Conservation (phyloP, 495 filamentous ascomycete genomes). For the Tuber umbilicatum region DNA sequence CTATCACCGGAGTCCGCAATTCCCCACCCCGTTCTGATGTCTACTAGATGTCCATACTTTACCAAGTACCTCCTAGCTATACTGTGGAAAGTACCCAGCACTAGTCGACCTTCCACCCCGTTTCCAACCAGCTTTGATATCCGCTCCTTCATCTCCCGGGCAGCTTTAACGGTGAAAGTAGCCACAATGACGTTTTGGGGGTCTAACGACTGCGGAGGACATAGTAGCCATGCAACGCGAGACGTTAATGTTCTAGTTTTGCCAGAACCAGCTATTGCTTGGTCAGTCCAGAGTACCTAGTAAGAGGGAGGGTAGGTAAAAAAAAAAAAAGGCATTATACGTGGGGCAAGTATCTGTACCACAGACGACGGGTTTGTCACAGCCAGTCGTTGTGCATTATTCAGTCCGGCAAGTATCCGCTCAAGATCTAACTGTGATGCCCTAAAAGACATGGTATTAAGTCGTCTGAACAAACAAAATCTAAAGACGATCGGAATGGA, state of each 20-base stretch:
- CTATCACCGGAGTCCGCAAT: slow-evolving; percentile 87
- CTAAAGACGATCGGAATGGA: background rate
- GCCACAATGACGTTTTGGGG: slow-evolving; percentile 94
- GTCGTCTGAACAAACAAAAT: background rate
- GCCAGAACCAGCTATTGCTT: slow-evolving; percentile 53
- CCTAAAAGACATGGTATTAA: slow-evolving; percentile 3
- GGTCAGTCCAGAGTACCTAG: slow-evolving; percentile 24
- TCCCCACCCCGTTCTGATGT: slow-evolving; percentile 73
- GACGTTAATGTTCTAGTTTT: slow-evolving; percentile 97
- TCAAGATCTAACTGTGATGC: slow-evolving; percentile 4
- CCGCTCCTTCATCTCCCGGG: slow-evolving; percentile 89
- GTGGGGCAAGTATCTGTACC: slow-evolving; percentile 78
- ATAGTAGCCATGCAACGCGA: slow-evolving; percentile 87
- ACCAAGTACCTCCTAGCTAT: slow-evolving; percentile 81
- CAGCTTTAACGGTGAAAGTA: slow-evolving; percentile 96
- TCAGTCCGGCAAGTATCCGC: slow-evolving; percentile 68
- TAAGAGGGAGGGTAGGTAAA: background rate
- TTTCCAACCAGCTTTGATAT: slow-evolving; percentile 72
- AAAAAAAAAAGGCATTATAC: slow-evolving; percentile 18
- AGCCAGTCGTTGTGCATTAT: slow-evolving; percentile 73
- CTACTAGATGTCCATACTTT: slow-evolving; percentile 79
- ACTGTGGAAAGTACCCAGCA: slow-evolving; percentile 94
- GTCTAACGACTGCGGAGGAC: slow-evolving; percentile 59
- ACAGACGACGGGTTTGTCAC: slow-evolving; percentile 72
- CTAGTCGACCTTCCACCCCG: slow-evolving; percentile 66